Evolutionary conservation across 352 stramenopile species (phyloP).

Genomic region (Phytophthora boehmeriae): DNA sequence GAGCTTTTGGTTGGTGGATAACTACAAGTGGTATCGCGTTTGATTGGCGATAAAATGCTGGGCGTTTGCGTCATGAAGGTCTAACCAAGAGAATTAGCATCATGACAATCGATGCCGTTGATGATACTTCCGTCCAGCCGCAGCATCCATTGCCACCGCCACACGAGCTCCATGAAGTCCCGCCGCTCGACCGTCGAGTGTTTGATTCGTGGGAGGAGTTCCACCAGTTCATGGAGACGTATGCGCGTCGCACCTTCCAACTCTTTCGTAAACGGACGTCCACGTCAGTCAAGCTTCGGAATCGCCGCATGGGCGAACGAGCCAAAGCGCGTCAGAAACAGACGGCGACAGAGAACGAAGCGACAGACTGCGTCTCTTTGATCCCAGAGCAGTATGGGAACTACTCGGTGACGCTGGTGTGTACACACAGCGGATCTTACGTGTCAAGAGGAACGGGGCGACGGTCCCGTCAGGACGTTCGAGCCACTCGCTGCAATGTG

Average conservation of each 20-base stretch:
- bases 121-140: background rate
- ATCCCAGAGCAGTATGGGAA: conserved; percentile 42
- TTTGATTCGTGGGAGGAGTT: conserved; percentile 44
- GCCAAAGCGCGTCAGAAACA: conserved; percentile 6
- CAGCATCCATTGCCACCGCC: background rate
- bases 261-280: conserved; percentile 49
- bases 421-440: conserved; percentile 42
- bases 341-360: background rate
- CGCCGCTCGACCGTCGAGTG: conserved; percentile 21
- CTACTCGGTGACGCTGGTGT: conserved; percentile 46
- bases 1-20: no score
- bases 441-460: conserved; percentile 36
- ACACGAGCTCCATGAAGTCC: conserved; percentile 15
- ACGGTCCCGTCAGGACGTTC: conserved; percentile 37
- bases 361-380: conserved; percentile 12
- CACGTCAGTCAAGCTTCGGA: conserved; percentile 40
- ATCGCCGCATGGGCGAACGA: conserved; percentile 31
- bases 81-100: background rate
- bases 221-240: conserved; percentile 35
- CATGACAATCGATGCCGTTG: background rate
- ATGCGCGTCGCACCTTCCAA: conserved; percentile 36
- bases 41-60: no score
- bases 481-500: conserved; percentile 34
- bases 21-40: no score
- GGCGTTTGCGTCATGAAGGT: no score